phyloP scores from a whole-genome alignment of 345 rosid species.

The Mercurialis annua region DNA sequence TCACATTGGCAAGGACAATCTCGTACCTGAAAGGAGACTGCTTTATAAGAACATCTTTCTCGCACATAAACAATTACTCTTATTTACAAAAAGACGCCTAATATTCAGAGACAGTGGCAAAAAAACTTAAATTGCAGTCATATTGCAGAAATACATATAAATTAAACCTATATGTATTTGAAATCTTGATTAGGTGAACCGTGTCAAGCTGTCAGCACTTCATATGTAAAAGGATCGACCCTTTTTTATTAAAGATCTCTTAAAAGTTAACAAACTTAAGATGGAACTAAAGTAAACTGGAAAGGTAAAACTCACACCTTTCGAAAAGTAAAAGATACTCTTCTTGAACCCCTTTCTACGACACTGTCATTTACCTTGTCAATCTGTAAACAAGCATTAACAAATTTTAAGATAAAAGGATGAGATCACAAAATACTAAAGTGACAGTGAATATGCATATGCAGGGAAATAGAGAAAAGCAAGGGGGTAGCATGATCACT shows the following conservation, averaged over 20 bases:
- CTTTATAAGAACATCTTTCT: neutral
- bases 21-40: constrained; percentile 54
- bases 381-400: constrained; percentile 44
- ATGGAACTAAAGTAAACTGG: neutral
- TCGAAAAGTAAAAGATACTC: constrained; percentile 90
- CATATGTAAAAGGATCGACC: too few species aligned
- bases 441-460: neutral
- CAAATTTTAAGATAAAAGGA: neutral
- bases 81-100: neutral
- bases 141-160: too few species aligned
- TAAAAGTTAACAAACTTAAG: neutral
- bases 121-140: neutral
- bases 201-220: too few species aligned
- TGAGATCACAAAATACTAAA: neutral
- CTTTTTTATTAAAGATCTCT: too few species aligned
- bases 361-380: constrained; percentile 65
- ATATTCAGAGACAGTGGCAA: neutral
- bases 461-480: neutral
- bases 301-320: constrained; percentile 45
- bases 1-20: constrained; percentile 65
- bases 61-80: neutral
- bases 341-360: constrained; percentile 65
- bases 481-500: neutral
- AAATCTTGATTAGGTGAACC: too few species aligned
- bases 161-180: too few species aligned